Evolutionary conservation across 805 yeast species (phyloP), one percentile per base, ranked within the genome.

Genomic region (Monosporozyma yasuniensis): DNA sequence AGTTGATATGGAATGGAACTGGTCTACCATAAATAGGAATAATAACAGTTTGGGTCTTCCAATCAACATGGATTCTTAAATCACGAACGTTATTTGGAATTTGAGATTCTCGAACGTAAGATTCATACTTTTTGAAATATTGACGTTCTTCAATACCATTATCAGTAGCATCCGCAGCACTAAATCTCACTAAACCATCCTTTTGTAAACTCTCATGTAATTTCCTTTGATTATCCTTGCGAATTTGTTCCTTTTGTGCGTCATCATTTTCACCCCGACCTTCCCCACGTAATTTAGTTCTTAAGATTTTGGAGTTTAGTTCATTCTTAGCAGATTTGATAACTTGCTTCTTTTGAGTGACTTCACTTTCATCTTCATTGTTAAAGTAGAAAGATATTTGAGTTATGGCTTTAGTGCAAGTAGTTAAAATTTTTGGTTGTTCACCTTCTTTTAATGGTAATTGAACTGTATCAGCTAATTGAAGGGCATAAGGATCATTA

Each of bases 1-100:
- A 75, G 66, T 88, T 88, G 63, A 91, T 89, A 66, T 91, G 99
- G 75, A 93, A 91, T 22, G 99, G 99, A 47, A 93, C 98, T 1
- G 98, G 97, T 61, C 98, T 78, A 54, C 99, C 99, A 61, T 84
- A 79, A 51, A 91, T 84, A 47, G 99, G 99, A 52, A 91, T 72
- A 53, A 91, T 79, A 50, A 91, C 84, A 1, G 97, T 86, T 69
- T 90, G 96, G 51, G 85, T 78, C 61, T 86, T 87, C 65, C 80
- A 75, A 65, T 91, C 99, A 51, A 93, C 89, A 64, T 84, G 90
- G 52, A 91, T 81, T 63, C 82, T 82, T 65, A 93, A 74, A 64
- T 90, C 96, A 60, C 83, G 80, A 18, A 89, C 95, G 58, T 78
- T 78, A 35, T 73, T 69, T 39, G 99, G 98, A 54, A 91, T 83